Conservation (phyloP, 1,284 basidiomycete genomes). For the Ceratobasidium sp. region DNA sequence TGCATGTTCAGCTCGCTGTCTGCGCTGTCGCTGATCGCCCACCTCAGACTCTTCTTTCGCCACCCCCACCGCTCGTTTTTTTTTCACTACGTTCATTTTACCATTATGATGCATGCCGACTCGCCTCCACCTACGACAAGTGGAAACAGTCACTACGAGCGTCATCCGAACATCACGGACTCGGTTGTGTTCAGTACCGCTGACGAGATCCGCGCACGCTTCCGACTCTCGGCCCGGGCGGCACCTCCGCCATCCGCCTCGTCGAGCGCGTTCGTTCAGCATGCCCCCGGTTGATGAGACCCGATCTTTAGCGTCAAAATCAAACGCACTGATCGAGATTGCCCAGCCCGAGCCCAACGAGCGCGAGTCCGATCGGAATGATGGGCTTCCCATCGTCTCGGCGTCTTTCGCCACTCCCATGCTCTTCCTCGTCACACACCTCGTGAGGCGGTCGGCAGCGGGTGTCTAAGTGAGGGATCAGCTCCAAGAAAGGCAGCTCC, state of each 20-base stretch:
- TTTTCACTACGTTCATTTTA: neutral
- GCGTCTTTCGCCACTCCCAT: neutral
- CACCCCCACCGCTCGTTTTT: neutral
- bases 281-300: conserved; percentile 15
- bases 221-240: neutral
- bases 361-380: neutral
- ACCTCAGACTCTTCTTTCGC: neutral
- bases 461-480: too few species aligned
- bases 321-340: conserved; percentile 12
- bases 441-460: too few species aligned
- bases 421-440: neutral
- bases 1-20: neutral
- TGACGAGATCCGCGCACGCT: conserved; percentile 36
- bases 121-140: conserved; percentile 1
- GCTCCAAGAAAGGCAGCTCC: too few species aligned
- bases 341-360: conserved; percentile 11
- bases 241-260: neutral
- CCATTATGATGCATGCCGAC: neutral
- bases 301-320: conserved; percentile 28
- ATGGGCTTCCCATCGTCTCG: neutral
- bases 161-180: conserved; percentile 27
- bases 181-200: conserved; percentile 29
- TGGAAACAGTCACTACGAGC: neutral
- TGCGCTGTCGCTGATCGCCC: neutral
- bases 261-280: neutral